phyloP scores from a whole-genome alignment of 1,284 basidiomycete species.

The Moesziomyces sp. region DNA sequence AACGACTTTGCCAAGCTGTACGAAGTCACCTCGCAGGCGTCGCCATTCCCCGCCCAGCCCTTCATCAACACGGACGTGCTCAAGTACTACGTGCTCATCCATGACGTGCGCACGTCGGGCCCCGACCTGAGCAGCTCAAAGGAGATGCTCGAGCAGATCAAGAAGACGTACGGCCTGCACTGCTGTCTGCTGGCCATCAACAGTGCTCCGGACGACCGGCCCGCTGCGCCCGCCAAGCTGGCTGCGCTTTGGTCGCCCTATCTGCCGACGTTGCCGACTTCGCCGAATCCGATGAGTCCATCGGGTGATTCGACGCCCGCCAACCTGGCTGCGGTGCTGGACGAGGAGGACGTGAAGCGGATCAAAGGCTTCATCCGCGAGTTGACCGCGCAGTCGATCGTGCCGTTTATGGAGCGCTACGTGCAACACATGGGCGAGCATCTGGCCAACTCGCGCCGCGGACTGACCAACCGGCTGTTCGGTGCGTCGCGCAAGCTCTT shows the following conservation, averaged over 20 bases:
- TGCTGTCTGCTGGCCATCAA: conserved; percentile 64
- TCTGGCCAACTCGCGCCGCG: conserved; percentile 83
- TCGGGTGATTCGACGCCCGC: not conserved
- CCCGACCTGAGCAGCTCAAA: conserved; percentile 50
- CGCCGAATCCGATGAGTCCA: conserved; percentile 6
- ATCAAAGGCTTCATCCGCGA: conserved; percentile 86
- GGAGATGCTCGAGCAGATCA: conserved; percentile 59
- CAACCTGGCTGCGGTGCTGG: conserved; percentile 68
- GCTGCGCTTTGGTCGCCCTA: conserved; percentile 24
- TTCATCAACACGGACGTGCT: conserved; percentile 60
- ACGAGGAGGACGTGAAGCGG: conserved; percentile 81
- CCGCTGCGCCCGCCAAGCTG: conserved; percentile 17
- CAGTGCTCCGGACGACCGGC: conserved; percentile 45
- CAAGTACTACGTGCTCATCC: conserved; percentile 63
- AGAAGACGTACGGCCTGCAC: conserved; percentile 64
- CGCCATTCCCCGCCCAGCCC: conserved; percentile 48
- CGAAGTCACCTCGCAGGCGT: conserved; percentile 40
- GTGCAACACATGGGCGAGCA: conserved; percentile 93
- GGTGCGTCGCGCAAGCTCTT: conserved; percentile 72
- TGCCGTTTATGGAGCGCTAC: conserved; percentile 96
- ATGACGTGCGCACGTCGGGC: conserved; percentile 53
- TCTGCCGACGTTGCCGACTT: conserved; percentile 8
- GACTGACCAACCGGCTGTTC: conserved; percentile 84
- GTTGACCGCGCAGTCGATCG: conserved; percentile 86
- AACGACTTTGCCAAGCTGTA: conserved; percentile 64